Base-by-base conservation (phyloP, 2,329 filamentous ascomycete species). In the Balansia obtecta region DNA sequence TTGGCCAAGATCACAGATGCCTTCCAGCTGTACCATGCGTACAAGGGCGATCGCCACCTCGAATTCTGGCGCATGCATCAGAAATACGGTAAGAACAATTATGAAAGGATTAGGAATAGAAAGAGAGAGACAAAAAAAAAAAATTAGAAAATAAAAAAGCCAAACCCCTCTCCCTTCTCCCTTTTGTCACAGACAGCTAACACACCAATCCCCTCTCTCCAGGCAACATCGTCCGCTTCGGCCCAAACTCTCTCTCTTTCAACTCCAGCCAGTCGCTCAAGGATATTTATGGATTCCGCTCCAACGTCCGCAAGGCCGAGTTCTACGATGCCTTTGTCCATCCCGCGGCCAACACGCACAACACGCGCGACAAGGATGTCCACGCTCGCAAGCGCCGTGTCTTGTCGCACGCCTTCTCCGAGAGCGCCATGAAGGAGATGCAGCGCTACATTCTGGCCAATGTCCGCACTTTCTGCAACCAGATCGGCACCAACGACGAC, bases 241-340 rank as follows among this genome's bases (percentile, higher is more conserved):
- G 85, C 0, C 88, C 88, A 43, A 88, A 88, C 65, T 80, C 79
- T 53, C 69, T 95, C 41, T 87, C 83, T 1, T 79, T 94, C 69
- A 91, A 93, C 72, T 83, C 80, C 50, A 77, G 76, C 53, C 75
- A 76, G 8, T 83, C 85, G 1, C 70, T 87, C 52, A 79, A 80
- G 62, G 75, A 80, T 16, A 83, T 85, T 54, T 82, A 84, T 65
- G 79, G 80, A 55, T 79, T 81, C 69, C 71, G 72, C 46, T 65
- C 77, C 62, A 82, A 82, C 53, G 78, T 83, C 32, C 70, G 75
- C 65, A 87, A 88, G 68, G 75, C 82, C 40, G 75, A 82, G 57
- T 87, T 87, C 68, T 88, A 88, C 69, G 77, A 85, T 56, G 82
- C 81, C 40, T 87, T 86, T 62, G 80, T 82, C 1, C 81, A 85